Evolutionary conservation across 306 rosid genomes (phyloP), one percentile per base, ranked within the genome.

Genomic region (Ziziphus jujuba): DNA sequence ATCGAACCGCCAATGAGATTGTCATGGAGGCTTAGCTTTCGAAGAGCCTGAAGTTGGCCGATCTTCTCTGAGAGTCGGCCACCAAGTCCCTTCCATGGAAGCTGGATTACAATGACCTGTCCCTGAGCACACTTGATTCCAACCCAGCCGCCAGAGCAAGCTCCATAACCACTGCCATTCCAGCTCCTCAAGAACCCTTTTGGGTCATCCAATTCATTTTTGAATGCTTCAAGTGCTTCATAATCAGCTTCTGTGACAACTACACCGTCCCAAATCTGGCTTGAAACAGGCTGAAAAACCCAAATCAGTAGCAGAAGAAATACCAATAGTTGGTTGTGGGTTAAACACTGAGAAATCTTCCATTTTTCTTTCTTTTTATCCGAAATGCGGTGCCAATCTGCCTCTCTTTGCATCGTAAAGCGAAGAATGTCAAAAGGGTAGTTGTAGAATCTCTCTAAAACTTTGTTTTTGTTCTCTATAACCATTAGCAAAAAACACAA

Each of bases 121-220:
- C 98, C 98, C 75, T 89, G 89, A 21, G 96, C 95, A 77, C 98
- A 92, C 74, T 92, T 92, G 68, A 92, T 89, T 20, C 98, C 98
- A 59, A 50, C 80, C 98, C 96, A 92, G 22, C 83, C 87, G 20
- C 98, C 95, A 4, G 96, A 89, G 67, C 98, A 89, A 49, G 98
- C 95, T 52, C 96, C 98, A 64, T 70, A 85, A 49, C 90, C 90
- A 21, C 86, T 89, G 63, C 84, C 96, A 63, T 92, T 92, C 98
- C 96, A 92, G 79, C 87, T 89, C 79, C 70, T 72, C 47, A 92
- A 57, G 80, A 87, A 87, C 65, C 98, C 98, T 72, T 83, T 74
- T 7, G 98, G 95, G 70, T 92, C 96, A 51, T 75, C 66, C 31
- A 92, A 72, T 65, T 92, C 98, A 24, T 82, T 85, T 81, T 89